A percentile compares a stretch with the other conserved stretches of the same genome.
These are phyloP conservation scores for Phytophthora rubi DNA, from an alignment of 352 stramenopile species.

Conservation along the genomic window DNA sequence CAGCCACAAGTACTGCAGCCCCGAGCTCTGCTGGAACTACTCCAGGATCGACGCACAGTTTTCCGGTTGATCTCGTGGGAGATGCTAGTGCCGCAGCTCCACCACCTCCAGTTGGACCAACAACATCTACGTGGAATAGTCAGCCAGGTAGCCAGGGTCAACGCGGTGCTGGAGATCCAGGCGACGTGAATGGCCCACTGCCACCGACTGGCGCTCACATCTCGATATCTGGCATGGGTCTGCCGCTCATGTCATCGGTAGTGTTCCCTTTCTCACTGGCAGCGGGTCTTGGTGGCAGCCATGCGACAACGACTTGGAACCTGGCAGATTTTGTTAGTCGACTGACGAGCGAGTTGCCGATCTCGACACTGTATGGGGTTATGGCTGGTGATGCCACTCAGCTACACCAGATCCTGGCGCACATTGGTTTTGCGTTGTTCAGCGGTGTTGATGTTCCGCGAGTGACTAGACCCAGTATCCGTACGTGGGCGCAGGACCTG, in stretches of 20 bases:
- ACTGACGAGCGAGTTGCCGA: conserved; percentile 51
- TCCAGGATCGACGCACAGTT: conserved; percentile 20
- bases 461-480: conserved; percentile 61
- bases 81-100: background rate
- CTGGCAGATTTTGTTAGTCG: conserved; percentile 61
- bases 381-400: conserved; percentile 53
- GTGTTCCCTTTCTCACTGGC: conserved; percentile 62
- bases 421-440: conserved; percentile 63
- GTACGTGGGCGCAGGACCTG: conserved; percentile 59
- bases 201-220: conserved; percentile 28
- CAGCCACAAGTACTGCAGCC: background rate
- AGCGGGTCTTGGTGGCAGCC: conserved; percentile 43
- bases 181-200: conserved; percentile 6
- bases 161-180: conserved; percentile 1
- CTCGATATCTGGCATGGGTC: conserved; percentile 43
- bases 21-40: background rate
- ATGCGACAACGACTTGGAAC: conserved; percentile 62
- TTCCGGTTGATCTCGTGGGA: conserved; percentile 31
- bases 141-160: conserved; percentile 5
- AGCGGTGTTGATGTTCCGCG: conserved; percentile 68
- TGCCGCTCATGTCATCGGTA: conserved; percentile 54
- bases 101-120: background rate
- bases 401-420: conserved; percentile 62
- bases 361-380: conserved; percentile 60
- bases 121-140: conserved; percentile 6